Conservation (phyloP, 2,329 filamentous ascomycete species). For the Alternaria hordeiaustralica region DNA sequence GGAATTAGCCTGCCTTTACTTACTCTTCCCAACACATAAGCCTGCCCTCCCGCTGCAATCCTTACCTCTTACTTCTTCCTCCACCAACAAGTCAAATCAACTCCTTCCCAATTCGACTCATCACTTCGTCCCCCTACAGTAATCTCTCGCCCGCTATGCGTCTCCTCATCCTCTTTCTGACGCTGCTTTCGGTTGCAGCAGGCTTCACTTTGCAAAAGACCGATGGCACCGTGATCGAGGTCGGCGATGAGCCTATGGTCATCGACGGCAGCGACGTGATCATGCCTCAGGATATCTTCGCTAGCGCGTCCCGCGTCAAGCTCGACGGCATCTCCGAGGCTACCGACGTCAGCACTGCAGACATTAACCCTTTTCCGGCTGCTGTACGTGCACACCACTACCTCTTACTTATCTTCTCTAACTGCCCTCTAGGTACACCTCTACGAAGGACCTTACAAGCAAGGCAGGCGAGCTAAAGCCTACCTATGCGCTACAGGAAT, state of each 20-base stretch:
- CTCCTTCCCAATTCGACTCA: not conserved
- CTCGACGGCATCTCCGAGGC: not conserved
- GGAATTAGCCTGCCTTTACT: not conserved
- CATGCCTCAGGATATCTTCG: not conserved
- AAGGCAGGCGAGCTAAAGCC: not conserved
- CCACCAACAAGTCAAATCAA: not conserved
- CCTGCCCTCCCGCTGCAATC: not conserved
- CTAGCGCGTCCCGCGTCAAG: not conserved
- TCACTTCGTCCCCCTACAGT: not conserved
- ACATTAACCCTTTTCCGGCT: not conserved
- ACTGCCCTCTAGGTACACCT: not conserved
- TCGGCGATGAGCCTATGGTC: not conserved
- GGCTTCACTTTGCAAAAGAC: not conserved
- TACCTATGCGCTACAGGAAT: not conserved
- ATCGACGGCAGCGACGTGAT: conserved; percentile 2
- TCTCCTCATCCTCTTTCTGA: not conserved
- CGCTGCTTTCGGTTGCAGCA: not conserved
- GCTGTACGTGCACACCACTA: not conserved
- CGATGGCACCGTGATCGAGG: not conserved
- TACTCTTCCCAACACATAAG: not conserved
- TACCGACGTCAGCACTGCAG: not conserved
- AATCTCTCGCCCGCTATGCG: not conserved
- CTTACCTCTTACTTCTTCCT: not conserved
- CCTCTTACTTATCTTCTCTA: not conserved
- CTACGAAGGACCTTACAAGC: not conserved